Percentiles rank a stretch among this genome's conserved stretches.
Conservation (phyloP, 352 stramenopile species). For the Peronospora belbahrii region DNA sequence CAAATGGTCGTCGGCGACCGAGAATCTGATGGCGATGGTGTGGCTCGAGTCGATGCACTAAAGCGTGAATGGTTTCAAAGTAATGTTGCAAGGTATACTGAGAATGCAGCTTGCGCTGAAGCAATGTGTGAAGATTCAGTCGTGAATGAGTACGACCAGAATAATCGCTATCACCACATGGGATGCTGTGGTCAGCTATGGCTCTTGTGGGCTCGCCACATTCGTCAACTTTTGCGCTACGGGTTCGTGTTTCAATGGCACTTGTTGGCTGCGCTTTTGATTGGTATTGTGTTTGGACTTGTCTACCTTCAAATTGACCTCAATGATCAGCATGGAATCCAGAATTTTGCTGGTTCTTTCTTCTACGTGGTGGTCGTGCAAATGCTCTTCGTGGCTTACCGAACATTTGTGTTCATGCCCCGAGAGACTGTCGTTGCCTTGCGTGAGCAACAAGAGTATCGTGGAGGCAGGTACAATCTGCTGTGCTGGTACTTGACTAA, state of each 20-base stretch:
- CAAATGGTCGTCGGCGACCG: constrained; percentile 34
- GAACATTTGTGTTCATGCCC: constrained; percentile 32
- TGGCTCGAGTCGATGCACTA: constrained; percentile 24
- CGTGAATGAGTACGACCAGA: constrained; percentile 15
- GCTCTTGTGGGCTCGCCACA: constrained; percentile 27
- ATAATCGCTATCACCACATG: constrained; percentile 28
- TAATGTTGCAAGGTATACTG: constrained; percentile 14
- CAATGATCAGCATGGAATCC: constrained; percentile 38
- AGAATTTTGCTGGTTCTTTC: constrained; percentile 43
- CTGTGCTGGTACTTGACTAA: constrained; percentile 41
- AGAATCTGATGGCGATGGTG: constrained; percentile 20
- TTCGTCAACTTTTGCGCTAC: constrained; percentile 40
- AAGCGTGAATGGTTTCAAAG: constrained; percentile 26
- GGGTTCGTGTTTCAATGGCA: constrained; percentile 32
- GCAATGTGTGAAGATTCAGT: constrained; percentile 7
- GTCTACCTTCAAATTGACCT: constrained; percentile 40
- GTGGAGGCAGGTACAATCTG: constrained; percentile 32
- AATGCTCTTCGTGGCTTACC: constrained; percentile 35
- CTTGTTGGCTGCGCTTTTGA: constrained; percentile 38
- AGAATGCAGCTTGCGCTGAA: constrained; percentile 10
- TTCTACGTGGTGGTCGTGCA: constrained; percentile 47
- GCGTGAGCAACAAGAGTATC: constrained; percentile 36
- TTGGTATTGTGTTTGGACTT: constrained; percentile 36
- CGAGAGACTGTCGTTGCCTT: constrained; percentile 35
- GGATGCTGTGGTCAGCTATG: constrained; percentile 26